Conservation (phyloP, 768 basidiomycete species). For the Hericium erinaceus region DNA sequence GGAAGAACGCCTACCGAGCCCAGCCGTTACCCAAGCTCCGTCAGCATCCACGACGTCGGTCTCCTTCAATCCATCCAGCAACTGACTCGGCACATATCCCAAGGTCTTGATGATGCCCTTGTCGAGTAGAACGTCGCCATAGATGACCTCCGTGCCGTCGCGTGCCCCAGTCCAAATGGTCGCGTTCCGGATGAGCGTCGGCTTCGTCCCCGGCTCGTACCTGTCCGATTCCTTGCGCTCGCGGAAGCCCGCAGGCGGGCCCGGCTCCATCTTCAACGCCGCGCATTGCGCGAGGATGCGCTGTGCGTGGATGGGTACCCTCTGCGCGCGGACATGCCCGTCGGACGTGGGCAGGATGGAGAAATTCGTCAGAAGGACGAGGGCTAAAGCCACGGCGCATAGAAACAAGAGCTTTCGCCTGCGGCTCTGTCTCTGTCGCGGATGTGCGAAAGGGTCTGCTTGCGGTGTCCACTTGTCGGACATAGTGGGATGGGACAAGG, state of each 20-base stretch:
- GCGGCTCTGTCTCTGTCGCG: too few relatives aligned
- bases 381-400: too few relatives aligned
- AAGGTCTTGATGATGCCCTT: conserved; percentile 52
- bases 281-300: conserved; percentile 24
- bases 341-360: background rate
- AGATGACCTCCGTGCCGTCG: conserved; percentile 43
- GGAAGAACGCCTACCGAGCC: conserved; percentile 33
- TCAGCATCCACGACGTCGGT: conserved; percentile 49
- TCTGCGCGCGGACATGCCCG: background rate
- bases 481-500: background rate
- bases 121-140: conserved; percentile 60
- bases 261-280: conserved; percentile 18
- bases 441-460: background rate
- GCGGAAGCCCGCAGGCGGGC: conserved; percentile 22
- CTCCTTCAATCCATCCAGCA: conserved; percentile 20
- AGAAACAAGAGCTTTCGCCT: too few relatives aligned
- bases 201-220: conserved; percentile 53
- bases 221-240: conserved; percentile 42
- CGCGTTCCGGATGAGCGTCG: conserved; percentile 65
- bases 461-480: background rate
- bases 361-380: background rate
- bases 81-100: conserved; percentile 33
- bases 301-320: conserved; percentile 17
- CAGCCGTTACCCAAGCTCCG: conserved; percentile 60
- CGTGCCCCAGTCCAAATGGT: conserved; percentile 54